These are phyloP conservation scores for Xanthoceras sorbifolium DNA, from an alignment of 345 rosid species.

Conservation along the genomic window DNA sequence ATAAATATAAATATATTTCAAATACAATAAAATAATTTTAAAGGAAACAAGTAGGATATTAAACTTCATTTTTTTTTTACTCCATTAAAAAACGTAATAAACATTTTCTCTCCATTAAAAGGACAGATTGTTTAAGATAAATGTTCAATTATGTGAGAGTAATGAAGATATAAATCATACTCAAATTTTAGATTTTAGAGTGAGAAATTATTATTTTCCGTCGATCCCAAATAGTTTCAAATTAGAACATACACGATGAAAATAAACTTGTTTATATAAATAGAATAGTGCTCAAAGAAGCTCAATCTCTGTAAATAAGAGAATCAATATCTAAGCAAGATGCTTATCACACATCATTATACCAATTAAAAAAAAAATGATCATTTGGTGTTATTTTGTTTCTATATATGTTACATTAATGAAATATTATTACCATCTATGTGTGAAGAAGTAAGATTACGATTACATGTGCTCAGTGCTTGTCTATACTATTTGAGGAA, in stretches of 20 bases:
- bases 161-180: too few relatives aligned
- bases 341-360: neutral
- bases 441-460: conserved; percentile 5
- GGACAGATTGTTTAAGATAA: too few relatives aligned
- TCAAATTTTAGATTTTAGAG: neutral
- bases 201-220: neutral
- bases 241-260: too few relatives aligned
- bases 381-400: neutral
- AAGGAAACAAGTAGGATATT: neutral
- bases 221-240: neutral
- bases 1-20: neutral
- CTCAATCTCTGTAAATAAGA: neutral
- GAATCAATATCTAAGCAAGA: neutral
- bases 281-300: too few relatives aligned
- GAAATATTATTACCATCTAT: neutral
- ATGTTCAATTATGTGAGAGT: too few relatives aligned
- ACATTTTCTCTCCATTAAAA: too few relatives aligned
- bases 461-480: neutral
- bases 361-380: neutral
- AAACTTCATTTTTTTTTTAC: neutral
- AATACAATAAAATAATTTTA: neutral
- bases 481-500: neutral
- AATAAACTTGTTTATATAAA: too few relatives aligned
- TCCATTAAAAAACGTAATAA: too few relatives aligned
- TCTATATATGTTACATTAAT: neutral